These are phyloP conservation scores for Sphenostylis stenocarpa DNA, from an alignment of 306 rosid species.

Conservation along the genomic window DNA sequence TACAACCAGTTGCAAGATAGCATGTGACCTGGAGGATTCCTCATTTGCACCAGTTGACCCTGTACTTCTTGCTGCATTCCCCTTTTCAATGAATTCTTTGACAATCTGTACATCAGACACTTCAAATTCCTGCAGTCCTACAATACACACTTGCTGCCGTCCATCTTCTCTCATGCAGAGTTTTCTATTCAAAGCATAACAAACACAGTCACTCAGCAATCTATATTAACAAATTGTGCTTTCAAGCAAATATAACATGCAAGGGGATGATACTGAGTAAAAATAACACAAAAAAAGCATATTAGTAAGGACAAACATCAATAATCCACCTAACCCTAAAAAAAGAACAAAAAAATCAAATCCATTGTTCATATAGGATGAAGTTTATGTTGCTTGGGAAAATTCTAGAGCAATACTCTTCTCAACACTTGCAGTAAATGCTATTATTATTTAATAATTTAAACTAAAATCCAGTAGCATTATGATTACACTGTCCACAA, in stretches of 20 bases:
- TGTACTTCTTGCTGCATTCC: conserved; percentile 90
- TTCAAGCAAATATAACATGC: conserved; percentile 11
- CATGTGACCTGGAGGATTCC: conserved; percentile 99
- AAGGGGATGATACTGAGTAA: conserved; percentile 1
- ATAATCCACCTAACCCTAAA: not conserved
- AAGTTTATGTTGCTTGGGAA: not conserved
- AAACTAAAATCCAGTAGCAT: not conserved
- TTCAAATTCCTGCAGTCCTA: conserved; percentile 99
- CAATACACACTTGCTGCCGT: conserved; percentile 97
- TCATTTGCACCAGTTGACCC: conserved; percentile 99
- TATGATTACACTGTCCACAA: not conserved
- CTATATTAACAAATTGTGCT: not conserved
- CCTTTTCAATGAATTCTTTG: conserved; percentile 93
- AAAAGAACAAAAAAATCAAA: not conserved
- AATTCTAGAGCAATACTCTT: not conserved
- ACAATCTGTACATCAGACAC: conserved; percentile 97
- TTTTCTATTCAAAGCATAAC: conserved; percentile 53
- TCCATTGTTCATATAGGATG: not conserved
- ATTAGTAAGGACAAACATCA: not conserved
- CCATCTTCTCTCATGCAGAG: conserved; percentile 99
- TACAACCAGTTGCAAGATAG: conserved; percentile 86
- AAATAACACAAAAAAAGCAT: conserved; percentile 1
- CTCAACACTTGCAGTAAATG: not conserved
- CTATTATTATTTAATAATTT: not conserved
- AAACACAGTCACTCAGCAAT: conserved; percentile 29